Evolutionary conservation across 148 eudicot species (phyloP).

Genomic region (Camellia sinensis): DNA sequence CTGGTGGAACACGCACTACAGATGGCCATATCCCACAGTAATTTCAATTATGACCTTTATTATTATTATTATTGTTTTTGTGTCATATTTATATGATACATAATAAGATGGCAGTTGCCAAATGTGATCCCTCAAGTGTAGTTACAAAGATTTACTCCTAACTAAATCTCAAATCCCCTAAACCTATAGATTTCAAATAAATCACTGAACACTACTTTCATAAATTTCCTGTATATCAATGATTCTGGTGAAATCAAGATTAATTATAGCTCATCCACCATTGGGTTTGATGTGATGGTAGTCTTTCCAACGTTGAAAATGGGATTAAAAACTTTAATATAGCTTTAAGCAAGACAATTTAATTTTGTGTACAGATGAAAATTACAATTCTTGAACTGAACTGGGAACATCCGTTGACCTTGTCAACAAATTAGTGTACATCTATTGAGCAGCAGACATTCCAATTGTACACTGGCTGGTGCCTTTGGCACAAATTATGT

Average conservation of each 20-base stretch:
- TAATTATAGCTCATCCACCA: not conserved
- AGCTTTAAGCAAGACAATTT: not conserved
- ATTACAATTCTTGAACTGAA: no score
- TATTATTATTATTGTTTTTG: not conserved
- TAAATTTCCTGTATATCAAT: not conserved
- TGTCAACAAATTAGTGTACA: not conserved
- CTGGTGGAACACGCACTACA: constrained; percentile 52
- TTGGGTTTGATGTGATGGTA: not conserved
- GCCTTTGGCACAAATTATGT: not conserved
- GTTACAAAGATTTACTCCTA: not conserved
- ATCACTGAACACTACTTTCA: not conserved
- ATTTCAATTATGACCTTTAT: not conserved
- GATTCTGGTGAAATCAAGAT: no score
- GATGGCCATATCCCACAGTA: constrained; percentile 64
- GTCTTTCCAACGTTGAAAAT: not conserved
- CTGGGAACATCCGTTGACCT: no score
- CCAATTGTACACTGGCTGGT: not conserved
- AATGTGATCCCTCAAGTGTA: not conserved
- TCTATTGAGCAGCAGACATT: not conserved
- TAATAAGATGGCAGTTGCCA: not conserved
- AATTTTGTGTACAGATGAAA: not conserved
- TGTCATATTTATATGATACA: no score
- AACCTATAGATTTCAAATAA: not conserved
- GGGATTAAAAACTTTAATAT: not conserved
- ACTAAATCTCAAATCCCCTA: not conserved